Evolutionary conservation across 176 grass and related monocot genomes (phyloP).

Genomic region (Zea mays): Zm-B73-REFERENCE-NAM-5.0 NC_050102.1:126670501-126671000

Average conservation of each 20-base stretch:
- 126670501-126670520: slow-evolving; percentile 16
- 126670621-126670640: slow-evolving; percentile 92
- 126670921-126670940: slow-evolving; percentile 99
- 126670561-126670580: slow-evolving; percentile 95
- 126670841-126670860: slow-evolving; percentile 87
- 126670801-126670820: slow-evolving; percentile 97
- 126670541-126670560: slow-evolving; percentile 92
- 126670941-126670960: slow-evolving; percentile 94
- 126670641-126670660: slow-evolving; percentile 97
- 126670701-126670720: slow-evolving; percentile 95
- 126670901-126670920: slow-evolving; percentile 91
- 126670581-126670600: slow-evolving; percentile 95
- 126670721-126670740: slow-evolving; percentile 89
- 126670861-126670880: slow-evolving; percentile 98
- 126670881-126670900: slow-evolving; percentile 99
- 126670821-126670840: slow-evolving; percentile 89
- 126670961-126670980: slow-evolving; percentile 99
- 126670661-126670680: slow-evolving; percentile 96
- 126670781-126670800: slow-evolving; percentile 84
- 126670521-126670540: slow-evolving; percentile 93
- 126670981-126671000: slow-evolving; percentile 75
- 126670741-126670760: slow-evolving; percentile 95
- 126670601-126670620: slow-evolving; percentile 92
- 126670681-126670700: slow-evolving; percentile 93
- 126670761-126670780: slow-evolving; percentile 85